These are phyloP conservation scores for Ichthyophthirius multifiliis DNA, from an alignment of 169 alveolate species.

Conservation along the genomic window DNA sequence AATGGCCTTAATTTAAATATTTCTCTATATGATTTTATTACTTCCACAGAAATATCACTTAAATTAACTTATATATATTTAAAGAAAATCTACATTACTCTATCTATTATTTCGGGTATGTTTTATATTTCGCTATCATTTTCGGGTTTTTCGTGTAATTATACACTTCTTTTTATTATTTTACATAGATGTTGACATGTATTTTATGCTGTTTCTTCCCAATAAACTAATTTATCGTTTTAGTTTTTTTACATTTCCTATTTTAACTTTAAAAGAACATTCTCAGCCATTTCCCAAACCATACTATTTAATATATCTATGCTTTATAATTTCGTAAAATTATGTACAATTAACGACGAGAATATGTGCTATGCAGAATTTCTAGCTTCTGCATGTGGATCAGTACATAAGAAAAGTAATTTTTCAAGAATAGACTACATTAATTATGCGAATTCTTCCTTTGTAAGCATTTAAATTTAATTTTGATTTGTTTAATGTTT, in stretches of 20 bases:
- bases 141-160: not conserved
- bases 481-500: not conserved
- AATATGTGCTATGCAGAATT: slow-evolving; percentile 5
- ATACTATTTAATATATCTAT: not conserved
- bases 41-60: not conserved
- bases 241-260: not conserved
- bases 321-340: not conserved
- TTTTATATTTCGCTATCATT: not conserved
- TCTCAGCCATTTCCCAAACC: slow-evolving; percentile 6
- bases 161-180: not conserved
- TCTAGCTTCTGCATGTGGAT: slow-evolving; percentile 19
- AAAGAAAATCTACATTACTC: not conserved
- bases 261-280: not conserved
- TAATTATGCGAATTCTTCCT: not conserved
- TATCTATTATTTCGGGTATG: not conserved
- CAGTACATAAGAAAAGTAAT: not conserved
- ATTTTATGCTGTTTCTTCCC: not conserved
- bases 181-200: not conserved
- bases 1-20: not conserved
- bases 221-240: not conserved
- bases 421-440: not conserved
- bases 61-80: not conserved
- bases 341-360: not conserved
- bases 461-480: not conserved
- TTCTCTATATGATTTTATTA: not conserved